Evolutionary conservation across 1,139 yeast genomes (phyloP).

Genomic region (Trichomonascaceae sp.): DNA sequence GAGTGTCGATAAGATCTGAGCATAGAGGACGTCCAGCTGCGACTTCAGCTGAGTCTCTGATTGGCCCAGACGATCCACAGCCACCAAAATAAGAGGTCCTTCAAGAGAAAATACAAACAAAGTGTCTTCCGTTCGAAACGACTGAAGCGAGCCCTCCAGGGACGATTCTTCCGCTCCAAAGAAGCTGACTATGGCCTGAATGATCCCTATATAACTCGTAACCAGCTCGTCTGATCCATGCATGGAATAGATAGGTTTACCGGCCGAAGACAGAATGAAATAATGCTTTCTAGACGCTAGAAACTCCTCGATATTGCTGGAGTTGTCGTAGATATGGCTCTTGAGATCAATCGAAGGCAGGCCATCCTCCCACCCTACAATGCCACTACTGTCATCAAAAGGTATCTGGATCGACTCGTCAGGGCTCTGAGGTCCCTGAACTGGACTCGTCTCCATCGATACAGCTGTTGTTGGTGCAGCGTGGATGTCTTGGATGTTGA

Average conservation of each 20-base stretch:
- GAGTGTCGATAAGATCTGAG: conserved; percentile 72
- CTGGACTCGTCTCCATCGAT: not conserved
- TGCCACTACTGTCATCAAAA: not conserved
- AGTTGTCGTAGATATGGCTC: conserved; percentile 1
- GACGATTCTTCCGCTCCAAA: conserved; percentile 27
- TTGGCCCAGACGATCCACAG: conserved; percentile 56
- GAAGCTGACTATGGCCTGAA: conserved; percentile 61
- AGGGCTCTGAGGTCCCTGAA: not conserved
- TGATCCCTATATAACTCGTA: conserved; percentile 59
- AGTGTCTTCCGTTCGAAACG: conserved; percentile 34
- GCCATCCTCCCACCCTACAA: conserved; percentile 2
- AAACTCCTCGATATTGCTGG: conserved; percentile 27
- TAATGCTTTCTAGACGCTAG: conserved; percentile 56
- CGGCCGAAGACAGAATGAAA: conserved; percentile 81
- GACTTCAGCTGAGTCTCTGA: conserved; percentile 49
- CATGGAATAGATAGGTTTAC: conserved; percentile 84
- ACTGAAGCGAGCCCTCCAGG: conserved; percentile 14
- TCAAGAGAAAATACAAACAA: conserved; percentile 57
- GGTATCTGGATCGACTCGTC: not conserved
- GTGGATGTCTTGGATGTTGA: not conserved
- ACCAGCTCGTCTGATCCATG: conserved; percentile 68
- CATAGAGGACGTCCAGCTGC: conserved; percentile 70
- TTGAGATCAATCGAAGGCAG: not conserved
- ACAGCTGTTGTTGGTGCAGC: not conserved
- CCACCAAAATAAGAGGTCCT: conserved; percentile 68